Conservation (phyloP, 495 filamentous ascomycete species). For the Neurospora intermedia region DNA sequence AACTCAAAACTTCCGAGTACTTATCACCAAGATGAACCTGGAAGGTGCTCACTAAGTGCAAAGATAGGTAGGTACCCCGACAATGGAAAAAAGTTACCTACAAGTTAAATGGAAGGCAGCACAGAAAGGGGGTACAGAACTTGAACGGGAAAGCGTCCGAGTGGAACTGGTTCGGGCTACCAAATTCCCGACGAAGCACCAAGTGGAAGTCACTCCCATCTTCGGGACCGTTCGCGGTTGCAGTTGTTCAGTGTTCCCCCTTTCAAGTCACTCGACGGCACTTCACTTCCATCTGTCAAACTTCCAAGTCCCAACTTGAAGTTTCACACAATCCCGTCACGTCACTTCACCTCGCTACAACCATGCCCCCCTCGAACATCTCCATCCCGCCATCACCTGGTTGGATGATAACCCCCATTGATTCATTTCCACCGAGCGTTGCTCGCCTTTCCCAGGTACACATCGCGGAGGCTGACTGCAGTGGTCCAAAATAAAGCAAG, state of each 20-base stretch:
- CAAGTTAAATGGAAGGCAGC: not conserved
- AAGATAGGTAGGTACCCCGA: not conserved
- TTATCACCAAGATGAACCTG: not conserved
- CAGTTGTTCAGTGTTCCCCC: not conserved
- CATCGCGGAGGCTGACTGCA: not conserved
- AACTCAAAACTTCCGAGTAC: not conserved
- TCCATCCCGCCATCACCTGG: not conserved
- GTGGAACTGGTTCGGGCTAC: not conserved
- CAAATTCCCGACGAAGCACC: not conserved
- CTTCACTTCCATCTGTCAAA: not conserved
- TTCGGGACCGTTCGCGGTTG: not conserved
- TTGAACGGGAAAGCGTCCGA: not conserved
- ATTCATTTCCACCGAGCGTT: not conserved
- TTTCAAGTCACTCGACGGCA: not conserved
- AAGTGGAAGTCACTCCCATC: not conserved
- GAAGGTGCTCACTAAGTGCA: not conserved
- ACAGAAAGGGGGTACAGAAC: not conserved
- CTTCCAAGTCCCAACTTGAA: not conserved
- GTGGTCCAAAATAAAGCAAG: not conserved
- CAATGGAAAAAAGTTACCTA: not conserved
- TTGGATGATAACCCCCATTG: not conserved
- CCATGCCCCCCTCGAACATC: not conserved
- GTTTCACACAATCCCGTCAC: not conserved
- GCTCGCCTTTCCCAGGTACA: not conserved
- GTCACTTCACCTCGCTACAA: not conserved